phyloP scores from a whole-genome alignment of 2,329 filamentous ascomycete genomes.

The Xylaria sp. region DNA sequence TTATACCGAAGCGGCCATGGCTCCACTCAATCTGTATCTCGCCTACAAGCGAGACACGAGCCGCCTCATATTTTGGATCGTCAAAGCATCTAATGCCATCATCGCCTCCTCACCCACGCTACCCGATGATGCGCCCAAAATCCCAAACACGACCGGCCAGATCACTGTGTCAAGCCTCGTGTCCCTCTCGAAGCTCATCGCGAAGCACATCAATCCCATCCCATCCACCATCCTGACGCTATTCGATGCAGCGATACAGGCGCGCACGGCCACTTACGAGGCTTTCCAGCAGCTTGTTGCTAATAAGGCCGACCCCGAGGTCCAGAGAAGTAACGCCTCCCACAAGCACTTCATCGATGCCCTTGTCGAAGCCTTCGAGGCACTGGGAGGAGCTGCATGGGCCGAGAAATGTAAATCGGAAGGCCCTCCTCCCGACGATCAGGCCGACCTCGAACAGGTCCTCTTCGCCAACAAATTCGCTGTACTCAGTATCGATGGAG shows the following conservation, averaged over 20 bases:
- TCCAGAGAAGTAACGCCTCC: slow-evolving; percentile 53
- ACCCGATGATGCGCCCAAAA: slow-evolving; percentile 29
- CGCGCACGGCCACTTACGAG: slow-evolving; percentile 46
- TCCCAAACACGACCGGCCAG: slow-evolving; percentile 54
- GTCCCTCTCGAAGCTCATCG: slow-evolving; percentile 55
- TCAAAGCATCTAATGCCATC: slow-evolving; percentile 53
- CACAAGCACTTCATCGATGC: slow-evolving; percentile 58
- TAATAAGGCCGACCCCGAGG: slow-evolving; percentile 50
- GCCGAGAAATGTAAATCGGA: slow-evolving; percentile 48
- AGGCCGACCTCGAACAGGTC: slow-evolving; percentile 44
- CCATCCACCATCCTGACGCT: slow-evolving; percentile 52
- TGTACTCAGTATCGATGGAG: slow-evolving; percentile 39
- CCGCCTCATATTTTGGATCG: slow-evolving; percentile 52
- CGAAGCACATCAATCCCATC: slow-evolving; percentile 48
- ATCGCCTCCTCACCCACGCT: slow-evolving; percentile 43
- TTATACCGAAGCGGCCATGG: too few species aligned
- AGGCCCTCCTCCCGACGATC: slow-evolving; percentile 40
- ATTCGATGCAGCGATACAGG: slow-evolving; percentile 54
- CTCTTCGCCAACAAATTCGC: slow-evolving; percentile 49
- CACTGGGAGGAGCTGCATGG: slow-evolving; percentile 31
- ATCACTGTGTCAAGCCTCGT: slow-evolving; percentile 53
- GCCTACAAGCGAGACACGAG: not conserved
- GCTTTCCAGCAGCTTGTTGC: slow-evolving; percentile 51
- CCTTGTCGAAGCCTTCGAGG: slow-evolving; percentile 52
- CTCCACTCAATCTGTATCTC: slow-evolving; percentile 3